Evolutionary conservation across 495 filamentous ascomycete species (phyloP).

Genomic region (Saxophila tyrrhenica): DNA sequence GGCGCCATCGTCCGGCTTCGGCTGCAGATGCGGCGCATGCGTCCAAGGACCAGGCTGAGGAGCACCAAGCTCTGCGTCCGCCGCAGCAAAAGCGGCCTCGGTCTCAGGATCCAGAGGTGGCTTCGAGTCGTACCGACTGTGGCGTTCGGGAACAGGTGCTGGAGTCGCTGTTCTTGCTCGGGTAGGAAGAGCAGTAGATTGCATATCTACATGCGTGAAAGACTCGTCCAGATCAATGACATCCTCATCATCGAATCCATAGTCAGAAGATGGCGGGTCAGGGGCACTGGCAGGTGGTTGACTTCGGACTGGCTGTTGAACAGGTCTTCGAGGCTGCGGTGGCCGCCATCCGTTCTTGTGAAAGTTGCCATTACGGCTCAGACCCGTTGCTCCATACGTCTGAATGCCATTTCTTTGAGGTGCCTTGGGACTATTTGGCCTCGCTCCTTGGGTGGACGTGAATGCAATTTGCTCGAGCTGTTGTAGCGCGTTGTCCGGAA

Average conservation of each 20-base stretch:
- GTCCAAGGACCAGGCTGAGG: constrained; percentile 18
- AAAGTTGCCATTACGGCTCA: not conserved
- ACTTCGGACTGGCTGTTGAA: not conserved
- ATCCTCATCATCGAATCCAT: constrained; percentile 31
- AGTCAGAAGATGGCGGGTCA: constrained; percentile 27
- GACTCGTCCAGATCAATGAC: constrained; percentile 31
- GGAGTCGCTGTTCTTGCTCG: constrained; percentile 27
- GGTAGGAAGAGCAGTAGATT: not conserved
- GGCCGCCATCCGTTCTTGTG: constrained; percentile 7
- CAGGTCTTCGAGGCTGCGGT: constrained; percentile 5
- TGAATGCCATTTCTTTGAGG: not conserved
- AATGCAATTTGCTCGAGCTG: constrained; percentile 28
- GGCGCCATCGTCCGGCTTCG: constrained; percentile 3
- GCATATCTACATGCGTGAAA: constrained; percentile 34
- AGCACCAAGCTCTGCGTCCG: constrained; percentile 25
- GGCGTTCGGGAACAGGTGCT: constrained; percentile 30
- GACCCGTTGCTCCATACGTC: not conserved
- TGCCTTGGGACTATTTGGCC: not conserved
- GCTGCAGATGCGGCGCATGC: constrained; percentile 8
- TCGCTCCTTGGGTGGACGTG: constrained; percentile 24
- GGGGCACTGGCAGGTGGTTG: constrained; percentile 12
- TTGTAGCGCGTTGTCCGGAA: constrained; percentile 27
- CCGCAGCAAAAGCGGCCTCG: constrained; percentile 22
- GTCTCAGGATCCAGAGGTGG: constrained; percentile 36
- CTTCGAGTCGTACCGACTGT: constrained; percentile 42